These are phyloP conservation scores for Eucalyptus regnans DNA, from an alignment of 345 rosid species.

Conservation along the genomic window DNA sequence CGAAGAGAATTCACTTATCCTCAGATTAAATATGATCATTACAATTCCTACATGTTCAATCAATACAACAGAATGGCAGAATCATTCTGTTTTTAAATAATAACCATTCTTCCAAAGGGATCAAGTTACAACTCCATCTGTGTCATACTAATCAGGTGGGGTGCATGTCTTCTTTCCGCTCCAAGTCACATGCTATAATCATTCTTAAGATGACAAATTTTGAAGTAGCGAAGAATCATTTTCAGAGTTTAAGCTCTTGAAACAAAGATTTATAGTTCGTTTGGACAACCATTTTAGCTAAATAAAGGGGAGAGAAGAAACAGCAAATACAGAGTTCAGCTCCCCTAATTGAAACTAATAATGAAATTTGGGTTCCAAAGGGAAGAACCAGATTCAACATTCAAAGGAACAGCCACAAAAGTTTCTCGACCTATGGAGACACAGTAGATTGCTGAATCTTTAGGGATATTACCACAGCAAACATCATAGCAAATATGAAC, in stretches of 20 bases:
- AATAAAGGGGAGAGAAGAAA: neutral
- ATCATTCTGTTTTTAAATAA: neutral
- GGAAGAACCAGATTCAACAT: neutral
- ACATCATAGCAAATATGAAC: neutral
- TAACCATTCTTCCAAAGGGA: neutral
- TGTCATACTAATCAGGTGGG: neutral
- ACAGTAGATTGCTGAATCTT: neutral
- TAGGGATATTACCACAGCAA: neutral
- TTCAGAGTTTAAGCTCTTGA: neutral
- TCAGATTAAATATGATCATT: neutral
- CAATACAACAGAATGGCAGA: neutral
- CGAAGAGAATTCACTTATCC: neutral
- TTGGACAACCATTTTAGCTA: neutral
- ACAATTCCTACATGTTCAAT: neutral
- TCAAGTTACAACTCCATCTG: neutral
- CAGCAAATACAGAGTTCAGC: neutral
- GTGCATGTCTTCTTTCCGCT: neutral
- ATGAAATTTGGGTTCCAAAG: neutral
- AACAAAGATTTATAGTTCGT: neutral
- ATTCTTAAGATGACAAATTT: neutral
- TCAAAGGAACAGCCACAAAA: neutral
- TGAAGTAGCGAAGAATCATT: neutral
- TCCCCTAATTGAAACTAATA: neutral
- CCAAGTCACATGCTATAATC: neutral
- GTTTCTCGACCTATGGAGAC: neutral